A percentile compares a stretch with the other conserved stretches of the same genome.
Conservation (phyloP, 2,329 filamentous ascomycete species). For the Atkinsonella hypoxylon region DNA sequence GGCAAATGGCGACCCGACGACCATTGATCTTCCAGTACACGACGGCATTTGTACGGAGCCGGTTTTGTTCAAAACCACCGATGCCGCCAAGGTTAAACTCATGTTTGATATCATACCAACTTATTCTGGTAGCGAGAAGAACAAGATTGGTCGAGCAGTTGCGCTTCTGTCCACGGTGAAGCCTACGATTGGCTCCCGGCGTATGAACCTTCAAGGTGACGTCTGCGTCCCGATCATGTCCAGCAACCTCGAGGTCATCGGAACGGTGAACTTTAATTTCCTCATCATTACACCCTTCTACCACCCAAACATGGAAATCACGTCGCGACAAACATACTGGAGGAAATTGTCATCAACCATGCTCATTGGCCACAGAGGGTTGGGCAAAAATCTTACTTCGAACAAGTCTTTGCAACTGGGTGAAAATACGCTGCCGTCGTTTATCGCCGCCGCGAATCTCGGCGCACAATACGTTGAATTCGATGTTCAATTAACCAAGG, state of each 20-base stretch:
- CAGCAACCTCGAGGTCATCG: constrained; percentile 78
- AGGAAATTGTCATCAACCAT: constrained; percentile 83
- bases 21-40: constrained; percentile 85
- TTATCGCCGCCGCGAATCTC: constrained; percentile 89
- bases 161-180: constrained; percentile 80
- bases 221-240: constrained; percentile 85
- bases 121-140: constrained; percentile 79
- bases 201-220: constrained; percentile 88
- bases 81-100: constrained; percentile 72
- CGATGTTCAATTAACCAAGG: constrained; percentile 97
- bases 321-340: constrained; percentile 89
- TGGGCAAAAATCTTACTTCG: constrained; percentile 80
- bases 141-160: constrained; percentile 80
- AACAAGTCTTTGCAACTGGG: constrained; percentile 85
- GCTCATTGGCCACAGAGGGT: constrained; percentile 59
- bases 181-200: constrained; percentile 67
- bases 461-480: constrained; percentile 67
- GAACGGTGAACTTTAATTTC: constrained; percentile 94
- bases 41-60: constrained; percentile 91
- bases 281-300: constrained; percentile 87
- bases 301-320: constrained; percentile 88
- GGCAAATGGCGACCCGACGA: constrained; percentile 73
- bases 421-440: constrained; percentile 91
- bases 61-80: constrained; percentile 72
- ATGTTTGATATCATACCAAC: constrained; percentile 93